Base-by-base conservation (phyloP, 331 rosid species). In the Quercus lobata region DNA sequence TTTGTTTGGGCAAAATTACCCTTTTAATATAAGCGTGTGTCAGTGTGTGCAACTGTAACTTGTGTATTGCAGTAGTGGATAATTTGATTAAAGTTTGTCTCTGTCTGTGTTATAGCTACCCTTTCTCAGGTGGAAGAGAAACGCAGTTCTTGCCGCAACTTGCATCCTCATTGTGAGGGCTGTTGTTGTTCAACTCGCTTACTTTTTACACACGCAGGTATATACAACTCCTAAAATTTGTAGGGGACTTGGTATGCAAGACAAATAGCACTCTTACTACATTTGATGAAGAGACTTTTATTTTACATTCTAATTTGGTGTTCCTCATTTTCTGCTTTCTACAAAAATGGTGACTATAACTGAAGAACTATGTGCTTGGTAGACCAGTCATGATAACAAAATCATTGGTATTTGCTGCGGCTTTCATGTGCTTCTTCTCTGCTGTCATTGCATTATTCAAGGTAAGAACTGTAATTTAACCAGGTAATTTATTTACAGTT, bases 361-460 rank as follows among this genome's bases (percentile, higher is more conserved):
- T 27, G 37, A 32, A 63, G 70, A 63, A 29, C 30, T 29, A 29
- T 15, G 70, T 63, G 37, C 70, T 63, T 29, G 41, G 70, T 63
- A 63, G n/a, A 29, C 70, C 70, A 15, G 70, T 63, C 70, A 29
- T 63, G 44, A 63, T 63, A 63, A 63, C 70, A 29, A 63, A 63
- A 63, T 63, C 66, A 60, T 60, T 60, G 66, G 66, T 60, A 11
- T 60, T 60, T 60, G 32, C 66, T 60, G 66, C 18, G 12, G 24
- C 34, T 60, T 60, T 60, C 66, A 60, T 60, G 32, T 60, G 66
- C 66, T 60, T 60, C 66, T 60, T 60, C 66, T 60, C 66, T 60
- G 66, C 32, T 60, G 66, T 60, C 66, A 60, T 60, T 60, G 66
- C 66, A 60, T 60, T 60, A 60, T 60, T 60, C 66, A 60, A 60